Percentiles rank a stretch among this genome's conserved stretches.
phyloP scores from a whole-genome alignment of 768 basidiomycete genomes.

The Trametes maxima region DNA sequence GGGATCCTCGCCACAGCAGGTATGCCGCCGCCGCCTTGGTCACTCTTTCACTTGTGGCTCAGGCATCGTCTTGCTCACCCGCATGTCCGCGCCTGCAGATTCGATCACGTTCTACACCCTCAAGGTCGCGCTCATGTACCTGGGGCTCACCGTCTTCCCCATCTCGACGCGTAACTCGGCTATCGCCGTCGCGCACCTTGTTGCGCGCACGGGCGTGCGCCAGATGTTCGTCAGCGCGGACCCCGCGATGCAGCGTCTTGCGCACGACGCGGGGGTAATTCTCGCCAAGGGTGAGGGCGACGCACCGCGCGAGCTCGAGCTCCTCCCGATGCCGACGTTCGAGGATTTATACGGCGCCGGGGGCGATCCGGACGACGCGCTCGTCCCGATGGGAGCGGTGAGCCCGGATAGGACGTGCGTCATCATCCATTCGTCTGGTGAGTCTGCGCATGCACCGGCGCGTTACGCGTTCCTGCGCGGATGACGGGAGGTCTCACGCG shows the following conservation, averaged over 20 bases:
- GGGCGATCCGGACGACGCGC: constrained; percentile 5
- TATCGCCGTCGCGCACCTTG: constrained; percentile 36
- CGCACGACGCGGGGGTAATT: constrained; percentile 19
- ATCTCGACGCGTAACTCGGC: constrained; percentile 41
- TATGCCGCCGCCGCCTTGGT: constrained; percentile 4
- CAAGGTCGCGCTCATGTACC: constrained; percentile 26
- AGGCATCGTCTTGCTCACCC: not conserved
- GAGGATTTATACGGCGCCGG: constrained; percentile 25
- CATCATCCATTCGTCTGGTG: constrained; percentile 28
- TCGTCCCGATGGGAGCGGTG: constrained; percentile 18
- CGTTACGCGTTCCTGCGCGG: not conserved
- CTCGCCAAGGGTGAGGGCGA: constrained; percentile 6
- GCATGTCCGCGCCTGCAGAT: constrained; percentile 24
- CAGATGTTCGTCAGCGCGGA: constrained; percentile 33
- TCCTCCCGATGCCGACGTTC: constrained; percentile 27
- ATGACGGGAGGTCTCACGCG: not conserved
- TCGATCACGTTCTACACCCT: constrained; percentile 25
- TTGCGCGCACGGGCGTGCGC: constrained; percentile 30
- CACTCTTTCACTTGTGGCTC: not conserved
- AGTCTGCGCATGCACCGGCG: not conserved
- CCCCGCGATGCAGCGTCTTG: constrained; percentile 26
- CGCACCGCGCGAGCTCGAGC: constrained; percentile 1
- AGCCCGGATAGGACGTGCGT: constrained; percentile 7
- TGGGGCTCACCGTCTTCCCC: constrained; percentile 35
- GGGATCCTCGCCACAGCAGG: constrained; percentile 28